A percentile compares a stretch with the other conserved stretches of the same genome.
phyloP scores from a whole-genome alignment of 2,329 filamentous ascomycete genomes.

The Trichoderma semiorbis region DNA sequence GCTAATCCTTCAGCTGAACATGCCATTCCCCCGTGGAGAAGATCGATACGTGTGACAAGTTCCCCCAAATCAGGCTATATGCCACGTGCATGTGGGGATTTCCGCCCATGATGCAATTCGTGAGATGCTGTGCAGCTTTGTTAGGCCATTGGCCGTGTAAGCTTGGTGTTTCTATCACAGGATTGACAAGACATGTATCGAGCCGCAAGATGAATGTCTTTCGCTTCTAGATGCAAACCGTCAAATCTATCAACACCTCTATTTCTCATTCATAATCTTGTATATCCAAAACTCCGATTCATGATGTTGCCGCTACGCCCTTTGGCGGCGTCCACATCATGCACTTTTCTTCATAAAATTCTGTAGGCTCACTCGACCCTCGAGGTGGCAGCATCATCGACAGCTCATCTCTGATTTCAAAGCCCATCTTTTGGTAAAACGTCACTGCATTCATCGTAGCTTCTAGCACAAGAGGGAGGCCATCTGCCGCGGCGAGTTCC shows the following conservation, averaged over 20 bases:
- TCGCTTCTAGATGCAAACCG: not conserved
- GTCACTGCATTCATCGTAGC: conserved; percentile 37
- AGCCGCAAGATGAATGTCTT: not conserved
- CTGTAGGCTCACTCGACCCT: conserved; percentile 28
- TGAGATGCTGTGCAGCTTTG: not conserved
- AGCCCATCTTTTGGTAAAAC: conserved; percentile 39
- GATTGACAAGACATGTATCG: not conserved
- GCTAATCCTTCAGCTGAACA: not conserved
- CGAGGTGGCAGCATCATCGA: conserved; percentile 35
- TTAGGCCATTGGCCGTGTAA: not conserved
- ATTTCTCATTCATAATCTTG: not conserved
- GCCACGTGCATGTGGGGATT: conserved; percentile 19
- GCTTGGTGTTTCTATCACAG: not conserved
- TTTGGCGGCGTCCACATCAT: conserved; percentile 31
- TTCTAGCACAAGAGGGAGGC: conserved; percentile 37
- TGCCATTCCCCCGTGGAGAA: conserved; percentile 3
- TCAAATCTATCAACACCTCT: not conserved
- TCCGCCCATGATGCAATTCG: conserved; percentile 10
- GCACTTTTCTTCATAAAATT: conserved; percentile 33
- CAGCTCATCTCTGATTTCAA: conserved; percentile 31
- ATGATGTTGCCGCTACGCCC: not conserved
- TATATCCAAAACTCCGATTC: not conserved
- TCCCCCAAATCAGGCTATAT: conserved; percentile 18
- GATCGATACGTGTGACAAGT: not conserved
- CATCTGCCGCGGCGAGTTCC: conserved; percentile 30